These are phyloP conservation scores for Populus hybrid DNA, from an alignment of 441 rosid species.

Conservation along the genomic window DNA sequence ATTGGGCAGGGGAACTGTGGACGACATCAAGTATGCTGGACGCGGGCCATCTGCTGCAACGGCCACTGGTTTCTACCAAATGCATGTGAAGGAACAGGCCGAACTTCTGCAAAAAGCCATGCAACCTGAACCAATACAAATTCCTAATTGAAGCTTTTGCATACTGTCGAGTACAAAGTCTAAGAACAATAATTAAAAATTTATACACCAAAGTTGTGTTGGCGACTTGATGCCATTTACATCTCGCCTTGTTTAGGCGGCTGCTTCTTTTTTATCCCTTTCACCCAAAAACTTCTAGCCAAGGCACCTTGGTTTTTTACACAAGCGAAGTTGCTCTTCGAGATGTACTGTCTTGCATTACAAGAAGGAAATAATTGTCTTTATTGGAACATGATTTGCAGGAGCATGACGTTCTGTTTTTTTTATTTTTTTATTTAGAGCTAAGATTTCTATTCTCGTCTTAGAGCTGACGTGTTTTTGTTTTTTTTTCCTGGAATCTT, in stretches of 20 bases:
- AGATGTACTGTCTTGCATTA: not conserved
- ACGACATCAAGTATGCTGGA: conserved; percentile 77
- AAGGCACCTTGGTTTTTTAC: not conserved
- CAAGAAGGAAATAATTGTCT: not conserved
- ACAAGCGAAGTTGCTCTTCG: not conserved
- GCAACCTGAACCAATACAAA: conserved; percentile 55
- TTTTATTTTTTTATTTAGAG: not conserved
- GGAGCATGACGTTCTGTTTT: not conserved
- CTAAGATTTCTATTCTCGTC: not conserved
- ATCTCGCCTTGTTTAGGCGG: not conserved
- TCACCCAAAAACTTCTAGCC: too few relatives aligned
- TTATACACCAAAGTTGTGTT: not conserved
- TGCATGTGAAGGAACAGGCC: conserved; percentile 71
- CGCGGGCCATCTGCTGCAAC: conserved; percentile 94
- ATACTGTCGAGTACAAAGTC: not conserved
- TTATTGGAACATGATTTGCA: not conserved
- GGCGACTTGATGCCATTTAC: not conserved
- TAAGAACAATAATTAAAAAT: conserved; percentile 1
- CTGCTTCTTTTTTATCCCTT: not conserved
- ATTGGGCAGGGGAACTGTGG: conserved; percentile 56
- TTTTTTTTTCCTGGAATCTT: too few relatives aligned
- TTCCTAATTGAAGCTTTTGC: conserved; percentile 22
- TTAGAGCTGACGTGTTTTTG: not conserved
- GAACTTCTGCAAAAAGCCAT: conserved; percentile 73
- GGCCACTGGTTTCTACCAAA: conserved; percentile 83